phyloP scores from a whole-genome alignment of 108 stramenopile species.

The Pelagomonas calceolata region DNA sequence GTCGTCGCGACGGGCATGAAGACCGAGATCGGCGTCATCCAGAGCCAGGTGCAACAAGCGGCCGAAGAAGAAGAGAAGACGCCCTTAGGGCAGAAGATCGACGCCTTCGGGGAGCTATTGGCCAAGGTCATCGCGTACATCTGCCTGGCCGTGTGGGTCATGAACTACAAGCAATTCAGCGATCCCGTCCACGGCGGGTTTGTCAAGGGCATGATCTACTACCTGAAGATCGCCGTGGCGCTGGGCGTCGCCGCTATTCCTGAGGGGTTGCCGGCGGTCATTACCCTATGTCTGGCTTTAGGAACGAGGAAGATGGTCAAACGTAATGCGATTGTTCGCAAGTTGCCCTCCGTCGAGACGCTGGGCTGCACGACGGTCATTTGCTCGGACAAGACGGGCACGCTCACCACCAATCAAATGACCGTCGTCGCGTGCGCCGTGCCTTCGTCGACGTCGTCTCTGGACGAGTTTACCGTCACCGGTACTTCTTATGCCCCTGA shows the following conservation, averaged over 20 bases:
- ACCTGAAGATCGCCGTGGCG: slow-evolving; percentile 93
- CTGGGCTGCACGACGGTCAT: slow-evolving; percentile 88
- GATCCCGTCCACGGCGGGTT: slow-evolving; percentile 7
- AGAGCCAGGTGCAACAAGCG: slow-evolving; percentile 60
- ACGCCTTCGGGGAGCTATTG: slow-evolving; percentile 85
- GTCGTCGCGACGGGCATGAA: slow-evolving; percentile 78
- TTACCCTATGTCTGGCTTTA: slow-evolving; percentile 84
- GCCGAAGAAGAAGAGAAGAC: slow-evolving; percentile 67
- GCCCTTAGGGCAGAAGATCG: slow-evolving; percentile 80
- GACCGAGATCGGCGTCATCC: slow-evolving; percentile 93
- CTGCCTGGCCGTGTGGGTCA: slow-evolving; percentile 76
- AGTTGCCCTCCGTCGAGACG: slow-evolving; percentile 88
- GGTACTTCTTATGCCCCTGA: not conserved
- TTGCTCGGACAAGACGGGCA: slow-evolving; percentile 94
- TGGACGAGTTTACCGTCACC: not conserved
- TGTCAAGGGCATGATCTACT: slow-evolving; percentile 69
- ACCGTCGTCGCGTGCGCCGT: slow-evolving; percentile 62
- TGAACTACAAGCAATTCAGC: slow-evolving; percentile 72
- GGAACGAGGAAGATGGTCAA: slow-evolving; percentile 84
- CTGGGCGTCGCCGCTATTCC: slow-evolving; percentile 97
- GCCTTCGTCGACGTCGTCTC: not conserved
- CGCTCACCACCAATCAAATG: slow-evolving; percentile 91
- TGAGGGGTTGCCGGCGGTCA: slow-evolving; percentile 93
- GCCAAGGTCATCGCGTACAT: slow-evolving; percentile 80
- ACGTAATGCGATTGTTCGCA: slow-evolving; percentile 69